These are phyloP conservation scores for Drechslerella dactyloides DNA, from an alignment of 2,329 filamentous ascomycete genomes.

Conservation along the genomic window DNA sequence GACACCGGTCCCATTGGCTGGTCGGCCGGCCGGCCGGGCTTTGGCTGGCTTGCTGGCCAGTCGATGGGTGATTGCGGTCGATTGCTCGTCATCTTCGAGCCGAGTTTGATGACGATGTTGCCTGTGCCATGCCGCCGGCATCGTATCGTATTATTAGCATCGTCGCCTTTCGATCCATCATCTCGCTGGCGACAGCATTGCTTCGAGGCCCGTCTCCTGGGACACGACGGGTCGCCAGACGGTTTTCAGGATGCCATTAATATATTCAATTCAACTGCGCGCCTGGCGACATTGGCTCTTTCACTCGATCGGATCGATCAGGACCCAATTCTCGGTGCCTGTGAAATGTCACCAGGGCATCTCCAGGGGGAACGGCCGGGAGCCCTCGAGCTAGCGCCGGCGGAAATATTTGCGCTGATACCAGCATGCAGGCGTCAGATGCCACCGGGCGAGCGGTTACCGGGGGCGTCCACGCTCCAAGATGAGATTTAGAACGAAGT, in stretches of 20 bases:
- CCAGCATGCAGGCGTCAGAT: slow-evolving; percentile 32
- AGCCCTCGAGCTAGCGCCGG: slow-evolving; percentile 26
- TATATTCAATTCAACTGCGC: background rate
- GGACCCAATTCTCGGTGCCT: slow-evolving; percentile 1
- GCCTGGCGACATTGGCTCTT: background rate
- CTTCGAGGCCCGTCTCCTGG: slow-evolving; percentile 14
- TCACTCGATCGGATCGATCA: background rate
- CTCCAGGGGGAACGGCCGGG: slow-evolving; percentile 15
- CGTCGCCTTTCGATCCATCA: background rate
- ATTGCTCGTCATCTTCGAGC: background rate
- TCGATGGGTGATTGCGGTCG: background rate
- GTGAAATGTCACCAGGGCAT: slow-evolving; percentile 1
- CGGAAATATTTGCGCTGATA: slow-evolving; percentile 21
- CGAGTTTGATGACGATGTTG: slow-evolving; percentile 2
- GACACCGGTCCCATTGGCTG: too few species aligned
- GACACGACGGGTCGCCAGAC: slow-evolving; percentile 17
- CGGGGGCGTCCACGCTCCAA: too few species aligned
- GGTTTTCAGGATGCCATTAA: slow-evolving; percentile 11
- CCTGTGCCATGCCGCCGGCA: background rate
- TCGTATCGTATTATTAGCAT: background rate
- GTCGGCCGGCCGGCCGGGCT: too few species aligned
- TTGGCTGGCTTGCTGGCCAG: too few species aligned
- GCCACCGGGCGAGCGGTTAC: slow-evolving; percentile 34
- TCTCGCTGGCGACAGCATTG: background rate
- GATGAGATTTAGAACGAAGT: too few species aligned